Base-by-base conservation (phyloP, 441 rosid species). In the Gossypium gossypioides region DNA sequence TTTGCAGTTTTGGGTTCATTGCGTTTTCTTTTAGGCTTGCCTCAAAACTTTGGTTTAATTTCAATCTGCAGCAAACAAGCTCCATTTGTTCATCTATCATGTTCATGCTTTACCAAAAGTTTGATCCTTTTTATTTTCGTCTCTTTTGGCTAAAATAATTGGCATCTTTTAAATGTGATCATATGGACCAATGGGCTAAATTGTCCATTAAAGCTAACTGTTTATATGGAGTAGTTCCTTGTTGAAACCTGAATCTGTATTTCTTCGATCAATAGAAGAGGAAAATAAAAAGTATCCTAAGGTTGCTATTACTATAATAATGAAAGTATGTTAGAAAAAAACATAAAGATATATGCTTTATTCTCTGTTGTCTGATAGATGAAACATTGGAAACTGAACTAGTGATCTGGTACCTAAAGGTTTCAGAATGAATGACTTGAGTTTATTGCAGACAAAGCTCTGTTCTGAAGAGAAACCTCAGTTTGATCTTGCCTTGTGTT, bases 1-100 rank as follows among this genome's bases (percentile, higher is more conserved):
- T 48, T 68, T 54, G 69, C 78, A 76, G 62, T 72, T 80, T 75
- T 51, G 73, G 73, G 72, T 34, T 34, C 40, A 6, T 34, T 32
- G 37, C 37, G 0, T 32, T 32, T 32, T 32, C 37, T 32, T 32
- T 32, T 32, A 32, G 37, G 37, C 37, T 32, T 32, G 37, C 37
- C 7, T 32, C 37, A 32, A 32, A 32, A 32, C 37, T 32, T 32
- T 32, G 37, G 37, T 32, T 32, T 32, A 32, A 32, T 32, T 34
- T 61, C 67, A 34, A 61, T 32, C 42, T 0, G 34, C 6, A 60
- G 66, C 15, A 60, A 61, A 15, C 9, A 32, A 61, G 19, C 18
- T 18, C 42, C 40, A 27, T 25, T 13, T 27, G 5, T 21, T 56
- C 61, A 22, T 22, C 4, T 22, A 56, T 21, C 27, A 6, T 27